Evolutionary conservation across 495 filamentous ascomycete genomes (phyloP), one percentile per base, ranked within the genome.

Genomic region (Penicillium lividum): DNA sequence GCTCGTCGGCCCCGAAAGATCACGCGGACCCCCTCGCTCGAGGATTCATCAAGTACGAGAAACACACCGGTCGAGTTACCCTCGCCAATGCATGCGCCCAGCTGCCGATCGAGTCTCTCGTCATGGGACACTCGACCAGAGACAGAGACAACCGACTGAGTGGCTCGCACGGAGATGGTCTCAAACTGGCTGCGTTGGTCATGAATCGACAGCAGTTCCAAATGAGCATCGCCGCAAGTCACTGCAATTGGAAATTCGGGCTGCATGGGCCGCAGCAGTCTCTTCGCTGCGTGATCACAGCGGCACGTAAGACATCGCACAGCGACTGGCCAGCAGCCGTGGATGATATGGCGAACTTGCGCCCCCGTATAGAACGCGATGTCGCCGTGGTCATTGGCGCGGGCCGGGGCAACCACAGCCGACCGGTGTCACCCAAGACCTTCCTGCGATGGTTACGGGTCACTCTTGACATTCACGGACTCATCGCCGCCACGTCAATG

Each of bases 161-260:
- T 3, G 67, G 67, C 8, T 54, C 31, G 18, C 61, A 69, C 38
- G 65, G 69, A 11, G 69, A 72, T 38, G 69, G 69, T 40, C 63
- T 69, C 47, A 72, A 72, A 33, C 33, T 72, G 11, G 67, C 69
- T 22, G 54, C 60, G 27, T 51, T 72, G 15, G 57, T 65, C 1
- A 60, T 68, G 58, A 53, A 55, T 47, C 60, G 62, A 29, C 18
- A 64, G 8, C 48, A 42, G n/a, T 66, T 61, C 30, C 28, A 57
- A 18, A 53, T 72, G 42, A 56, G 58, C 22, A 54, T 63, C 27
- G 50, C 64, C 36, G 36, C 61, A 15, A 59, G 56, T 13, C 49
- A 54, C 42, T 63, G 38, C 27, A 55, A 54, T 49, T 71, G 60
- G 68, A 58, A 45, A 15, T 67, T 71, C 43, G 29, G 34, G 34